Conservation (phyloP, 805 yeast species). For the Wickerhamomyces pijperi region DNA sequence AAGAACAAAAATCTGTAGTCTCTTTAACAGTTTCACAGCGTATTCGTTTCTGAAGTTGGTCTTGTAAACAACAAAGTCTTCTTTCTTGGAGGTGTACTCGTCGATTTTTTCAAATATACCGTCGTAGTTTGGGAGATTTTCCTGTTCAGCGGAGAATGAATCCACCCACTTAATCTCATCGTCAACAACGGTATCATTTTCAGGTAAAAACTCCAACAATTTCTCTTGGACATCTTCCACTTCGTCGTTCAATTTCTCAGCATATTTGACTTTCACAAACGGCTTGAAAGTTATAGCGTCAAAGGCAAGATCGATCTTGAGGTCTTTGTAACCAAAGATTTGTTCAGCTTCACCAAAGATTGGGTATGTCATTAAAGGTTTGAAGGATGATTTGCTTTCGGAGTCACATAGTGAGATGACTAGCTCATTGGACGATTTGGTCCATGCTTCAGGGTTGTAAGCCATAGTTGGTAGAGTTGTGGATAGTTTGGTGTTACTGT, state of each 20-base stretch:
- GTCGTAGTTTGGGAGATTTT: slow-evolving; percentile 24
- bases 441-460: slow-evolving; percentile 65
- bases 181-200: slow-evolving; percentile 37
- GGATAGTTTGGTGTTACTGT: neutral
- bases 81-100: slow-evolving; percentile 25
- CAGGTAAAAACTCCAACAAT: slow-evolving; percentile 51
- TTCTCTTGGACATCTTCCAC: slow-evolving; percentile 48
- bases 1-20: slow-evolving; percentile 72
- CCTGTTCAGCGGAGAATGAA: slow-evolving; percentile 35
- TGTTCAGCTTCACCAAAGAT: slow-evolving; percentile 87
- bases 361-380: slow-evolving; percentile 82
- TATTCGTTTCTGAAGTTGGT: slow-evolving; percentile 22
- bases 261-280: slow-evolving; percentile 48
- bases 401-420: slow-evolving; percentile 49
- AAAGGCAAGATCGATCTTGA: slow-evolving; percentile 56
- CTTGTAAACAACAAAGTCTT: slow-evolving; percentile 40
- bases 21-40: slow-evolving; percentile 44
- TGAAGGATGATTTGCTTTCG: slow-evolving; percentile 49
- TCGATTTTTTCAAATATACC: slow-evolving; percentile 18
- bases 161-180: slow-evolving; percentile 65
- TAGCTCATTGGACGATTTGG: slow-evolving; percentile 58
- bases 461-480: slow-evolving; percentile 14
- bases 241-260: slow-evolving; percentile 39
- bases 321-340: slow-evolving; percentile 71
- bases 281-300: slow-evolving; percentile 71